Base-by-base conservation (phyloP, 2,329 filamentous ascomycete species). In the Monosporascus sp. region DNA sequence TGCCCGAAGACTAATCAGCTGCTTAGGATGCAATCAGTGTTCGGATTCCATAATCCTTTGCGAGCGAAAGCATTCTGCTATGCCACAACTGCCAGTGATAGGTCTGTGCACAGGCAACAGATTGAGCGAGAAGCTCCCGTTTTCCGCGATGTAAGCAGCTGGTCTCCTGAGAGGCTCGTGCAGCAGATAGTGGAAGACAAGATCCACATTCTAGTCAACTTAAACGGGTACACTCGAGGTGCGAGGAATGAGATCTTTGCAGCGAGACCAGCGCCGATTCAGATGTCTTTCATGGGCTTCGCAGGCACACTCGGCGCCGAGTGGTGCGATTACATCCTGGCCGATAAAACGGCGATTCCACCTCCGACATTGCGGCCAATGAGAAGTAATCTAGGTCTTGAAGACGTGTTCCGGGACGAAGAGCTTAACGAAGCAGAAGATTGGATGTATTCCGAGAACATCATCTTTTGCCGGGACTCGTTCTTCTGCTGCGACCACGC, bases 261-360 rank as follows among this genome's bases (percentile, higher is more conserved):
- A 22, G 94, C 94, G 22, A 84, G 95, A 25, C 90, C 94, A 17
- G 91, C 92, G 2, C 94, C 94, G 0, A 90, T 99, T 44, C 94
- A 99, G 60, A 99, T 99, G 94, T 96, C 94, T 0, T 99, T 99
- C 65, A 99, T 99, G 94, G 94, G 94, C 0, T 99, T 99, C 67
- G 94, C 94, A 0, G 94, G 94, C 9, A 97, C 93, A 0, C 75
- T 99, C 1, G 94, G 94, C 6, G 94, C 94, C 3, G 94, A 99
- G 67, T 99, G 94, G 94, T 99, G 94, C 62, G 94, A 99, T 68
- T 99, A 99, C 65, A 85, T 99, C 17, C 81, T 97, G 25, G 92
- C 94, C 3, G 94, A 99, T 65, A 79, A 88, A 49, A 93, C 88
- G 1, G 91, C 94, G 0, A 87, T 99, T 50, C 94, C 94, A 1